Base-by-base conservation (phyloP, 2,329 filamentous ascomycete species). In the Alternaria longipes region DNA sequence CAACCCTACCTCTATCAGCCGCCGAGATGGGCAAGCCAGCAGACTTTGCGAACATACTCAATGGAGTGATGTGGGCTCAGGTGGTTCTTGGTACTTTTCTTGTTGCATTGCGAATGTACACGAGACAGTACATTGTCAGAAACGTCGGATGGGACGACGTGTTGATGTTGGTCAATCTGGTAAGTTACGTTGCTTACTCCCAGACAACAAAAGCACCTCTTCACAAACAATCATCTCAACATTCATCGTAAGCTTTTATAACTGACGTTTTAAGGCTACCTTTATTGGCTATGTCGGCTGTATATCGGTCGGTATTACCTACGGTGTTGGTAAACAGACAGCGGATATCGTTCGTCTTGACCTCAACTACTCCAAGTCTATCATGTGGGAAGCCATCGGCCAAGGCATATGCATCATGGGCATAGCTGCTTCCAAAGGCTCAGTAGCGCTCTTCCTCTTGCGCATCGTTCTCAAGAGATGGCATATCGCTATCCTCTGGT, bases 11-110 rank as follows among this genome's bases (percentile, higher is more conserved):
- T n/a, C 24, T 8, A 44, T 3, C 18, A 22, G 45, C 28, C 5
- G 42, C 14, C 46, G 56, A 51, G 16, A 73, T 72, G 69, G 68
- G 63, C 28, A 64, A 66, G 38, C 64, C 66, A 28, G 26, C 64
- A 47, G 68, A 75, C 59, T 73, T 62, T 26, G 62, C 69, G 3
- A 38, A 51, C 32, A 69, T 73, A 20, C 64, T 75, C 55, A 70
- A 72, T 54, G 70, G 68, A 32, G 71, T 75, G 14, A 73, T 77
- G 69, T 76, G 73, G 68, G 63, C 68, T n/a, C 71, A 76, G 44
- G 68, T 75, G 5, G 36, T 62, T 5, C 34, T 76, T 28, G 71
- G 69, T 12, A 62, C 62, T 18, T 11, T 74, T 8, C 73, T 76
- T 41, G 65, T 76, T 8, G 66, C 54, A 5, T 52, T 72, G 18